Base-by-base conservation (phyloP, 805 yeast species). In the Peterozyma toletana region DNA sequence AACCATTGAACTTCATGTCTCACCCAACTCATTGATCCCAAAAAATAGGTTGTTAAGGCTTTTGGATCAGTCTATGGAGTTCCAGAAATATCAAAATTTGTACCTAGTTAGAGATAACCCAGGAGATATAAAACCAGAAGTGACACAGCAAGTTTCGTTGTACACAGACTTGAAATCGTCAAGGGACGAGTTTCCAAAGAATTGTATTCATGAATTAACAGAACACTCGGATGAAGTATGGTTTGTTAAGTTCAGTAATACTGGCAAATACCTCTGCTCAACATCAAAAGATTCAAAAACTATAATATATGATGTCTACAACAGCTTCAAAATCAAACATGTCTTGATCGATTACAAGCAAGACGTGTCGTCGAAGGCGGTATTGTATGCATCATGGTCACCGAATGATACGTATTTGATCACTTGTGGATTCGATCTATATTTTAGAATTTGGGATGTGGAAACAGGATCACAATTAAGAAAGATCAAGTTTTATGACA, bases 141-240 rank as follows among this genome's bases (percentile, higher is more conserved):
- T 52, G 15, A 60, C 62, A 13, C 52, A 49, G 40, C 55, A 36
- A 33, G 36, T 48, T n/a, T 53, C 51, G 13, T 54, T 56, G 29
- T 53, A 49, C 39, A 50, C 53, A 41, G 44, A 48, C 42, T 33
- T 52, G 18, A 14, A 44, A 48, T 34, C 39, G 52, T 39, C 31
- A 11, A 43, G 30, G 33, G 10, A 36, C 5, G 53, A 58, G 35
- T 73, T 77, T 47, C 87, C 88, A 1, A 68, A 68, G 16, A 64
- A 63, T 2, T 59, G 75, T 3, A 55, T 74, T 11, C 68, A 70
- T 44, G 68, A 73, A 0, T 60, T 85, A 6, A 50, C 62, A 1
- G 66, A 70, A 37, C 93, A 86, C 54, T 59, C 64, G 1, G 78
- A 82, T 55, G 96, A 90, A 58, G 91, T 87, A 11, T 90, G 97